Conservation (phyloP, 1,284 basidiomycete genomes). For the Binderoboletus segoi region DNA sequence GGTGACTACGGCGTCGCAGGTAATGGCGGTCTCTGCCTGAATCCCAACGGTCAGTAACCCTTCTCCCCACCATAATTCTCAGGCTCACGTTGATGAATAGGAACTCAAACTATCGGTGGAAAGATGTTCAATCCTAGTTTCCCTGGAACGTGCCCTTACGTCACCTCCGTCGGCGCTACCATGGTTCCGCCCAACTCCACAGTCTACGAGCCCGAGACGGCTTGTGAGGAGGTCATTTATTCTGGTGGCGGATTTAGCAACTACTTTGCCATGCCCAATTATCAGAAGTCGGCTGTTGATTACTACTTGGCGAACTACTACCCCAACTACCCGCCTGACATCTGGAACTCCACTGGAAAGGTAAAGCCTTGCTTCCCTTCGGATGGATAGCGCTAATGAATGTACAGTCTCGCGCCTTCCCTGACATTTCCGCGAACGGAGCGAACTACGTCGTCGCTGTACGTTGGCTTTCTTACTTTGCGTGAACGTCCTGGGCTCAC, state of each 20-base stretch:
- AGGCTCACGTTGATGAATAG: slow-evolving; percentile 9
- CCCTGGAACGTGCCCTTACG: slow-evolving; percentile 58
- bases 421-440: slow-evolving; percentile 44
- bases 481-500: background rate
- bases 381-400: background rate
- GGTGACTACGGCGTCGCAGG: slow-evolving; percentile 46
- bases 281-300: slow-evolving; percentile 38
- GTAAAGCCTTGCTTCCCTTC: slow-evolving; percentile 17
- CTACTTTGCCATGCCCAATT: slow-evolving; percentile 40
- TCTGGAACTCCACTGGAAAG: slow-evolving; percentile 49
- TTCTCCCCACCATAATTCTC: background rate
- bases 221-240: slow-evolving; percentile 43
- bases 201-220: slow-evolving; percentile 39
- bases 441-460: slow-evolving; percentile 46
- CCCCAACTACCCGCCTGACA: slow-evolving; percentile 38
- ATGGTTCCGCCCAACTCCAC: slow-evolving; percentile 46
- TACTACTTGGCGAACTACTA: slow-evolving; percentile 35
- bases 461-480: background rate
- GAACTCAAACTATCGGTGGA: slow-evolving; percentile 27
- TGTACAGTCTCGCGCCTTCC: slow-evolving; percentile 42
- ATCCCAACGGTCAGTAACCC: slow-evolving; percentile 13
- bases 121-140: slow-evolving; percentile 50
- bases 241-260: slow-evolving; percentile 54
- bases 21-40: slow-evolving; percentile 36
- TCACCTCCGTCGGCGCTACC: slow-evolving; percentile 60